Conservation (phyloP, 495 filamentous ascomycete species). For the Bacidia rubella region DNA sequence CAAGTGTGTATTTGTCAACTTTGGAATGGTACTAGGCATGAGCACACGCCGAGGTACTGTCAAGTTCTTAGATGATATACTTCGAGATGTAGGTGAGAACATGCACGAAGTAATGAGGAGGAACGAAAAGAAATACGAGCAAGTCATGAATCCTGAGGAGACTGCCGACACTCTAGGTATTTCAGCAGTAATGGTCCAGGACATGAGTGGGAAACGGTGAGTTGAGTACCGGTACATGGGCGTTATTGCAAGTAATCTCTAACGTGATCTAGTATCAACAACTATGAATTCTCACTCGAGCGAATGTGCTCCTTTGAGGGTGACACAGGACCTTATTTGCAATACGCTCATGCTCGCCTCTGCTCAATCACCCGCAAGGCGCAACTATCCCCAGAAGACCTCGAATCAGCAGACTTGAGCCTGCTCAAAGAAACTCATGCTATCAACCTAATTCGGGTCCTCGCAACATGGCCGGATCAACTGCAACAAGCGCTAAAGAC, state of each 20-base stretch:
- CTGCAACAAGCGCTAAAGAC: slow-evolving; percentile 47
- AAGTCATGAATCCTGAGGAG: slow-evolving; percentile 46
- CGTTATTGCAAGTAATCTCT: neutral
- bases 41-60: slow-evolving; percentile 56
- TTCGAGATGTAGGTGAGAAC: slow-evolving; percentile 48
- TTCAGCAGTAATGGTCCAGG: slow-evolving; percentile 58
- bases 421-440: slow-evolving; percentile 45
- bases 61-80: slow-evolving; percentile 56
- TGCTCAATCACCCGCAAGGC: slow-evolving; percentile 48
- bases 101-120: slow-evolving; percentile 62
- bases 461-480: slow-evolving; percentile 52
- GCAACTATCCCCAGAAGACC: slow-evolving; percentile 28
- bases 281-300: slow-evolving; percentile 55
- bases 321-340: slow-evolving; percentile 57
- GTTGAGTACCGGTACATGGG: slow-evolving; percentile 3
- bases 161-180: slow-evolving; percentile 47
- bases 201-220: slow-evolving; percentile 56
- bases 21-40: slow-evolving; percentile 62
- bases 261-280: slow-evolving; percentile 37
- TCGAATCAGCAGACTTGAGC: slow-evolving; percentile 39
- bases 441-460: slow-evolving; percentile 41
- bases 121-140: slow-evolving; percentile 50
- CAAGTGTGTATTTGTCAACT: slow-evolving; percentile 57
- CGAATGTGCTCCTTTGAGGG: slow-evolving; percentile 58
- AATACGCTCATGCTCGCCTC: slow-evolving; percentile 56